phyloP scores from a whole-genome alignment of 2,329 filamentous ascomycete species.

The Venturia aucupariae region DNA sequence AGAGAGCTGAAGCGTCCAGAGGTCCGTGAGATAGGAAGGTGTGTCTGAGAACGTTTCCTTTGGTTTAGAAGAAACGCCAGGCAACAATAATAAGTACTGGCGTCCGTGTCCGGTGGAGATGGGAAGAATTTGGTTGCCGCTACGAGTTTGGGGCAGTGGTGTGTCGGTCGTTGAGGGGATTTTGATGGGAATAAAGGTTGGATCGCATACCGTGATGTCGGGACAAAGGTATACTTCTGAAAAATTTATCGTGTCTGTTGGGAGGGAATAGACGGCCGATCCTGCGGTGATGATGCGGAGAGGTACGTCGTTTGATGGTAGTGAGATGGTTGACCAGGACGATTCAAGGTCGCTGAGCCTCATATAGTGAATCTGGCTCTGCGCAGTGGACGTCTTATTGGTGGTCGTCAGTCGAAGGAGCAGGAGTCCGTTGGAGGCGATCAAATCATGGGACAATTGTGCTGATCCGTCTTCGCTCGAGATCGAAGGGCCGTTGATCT shows the following conservation, averaged over 20 bases:
- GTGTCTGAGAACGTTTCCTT: neutral
- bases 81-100: neutral
- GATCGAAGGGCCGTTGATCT: neutral
- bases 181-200: neutral
- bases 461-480: neutral
- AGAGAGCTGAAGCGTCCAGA: slow-evolving; percentile 2
- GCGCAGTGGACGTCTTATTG: neutral
- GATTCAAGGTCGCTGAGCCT: neutral
- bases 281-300: neutral
- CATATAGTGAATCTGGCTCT: neutral
- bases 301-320: neutral
- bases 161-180: neutral
- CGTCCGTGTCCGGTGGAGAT: slow-evolving; percentile 9
- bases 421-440: neutral
- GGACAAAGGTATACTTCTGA: neutral
- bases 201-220: neutral
- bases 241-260: neutral
- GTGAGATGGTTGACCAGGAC: neutral
- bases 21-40: neutral
- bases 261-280: neutral
- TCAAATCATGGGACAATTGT: neutral
- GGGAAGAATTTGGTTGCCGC: neutral
- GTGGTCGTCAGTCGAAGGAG: neutral
- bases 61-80: neutral
- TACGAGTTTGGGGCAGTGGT: neutral